A percentile compares a stretch with the other conserved stretches of the same genome.
Evolutionary conservation across 116 monocot species (phyloP).

Genomic region (Iris pallida): DNA sequence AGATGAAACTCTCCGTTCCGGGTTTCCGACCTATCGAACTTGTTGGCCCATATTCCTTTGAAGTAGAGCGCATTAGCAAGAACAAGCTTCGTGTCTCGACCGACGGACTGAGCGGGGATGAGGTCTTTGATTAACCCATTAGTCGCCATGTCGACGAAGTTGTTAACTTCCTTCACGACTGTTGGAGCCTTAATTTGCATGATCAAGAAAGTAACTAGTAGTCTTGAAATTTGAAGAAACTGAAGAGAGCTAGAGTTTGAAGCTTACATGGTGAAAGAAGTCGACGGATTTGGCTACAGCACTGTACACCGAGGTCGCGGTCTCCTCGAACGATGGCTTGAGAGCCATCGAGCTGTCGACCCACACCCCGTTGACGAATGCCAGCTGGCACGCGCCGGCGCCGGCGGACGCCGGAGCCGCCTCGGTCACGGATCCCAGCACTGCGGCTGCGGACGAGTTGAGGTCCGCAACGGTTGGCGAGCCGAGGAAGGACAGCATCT

Average conservation of each 20-base stretch:
- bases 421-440: neutral
- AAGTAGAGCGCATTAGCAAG: slow-evolving; percentile 60
- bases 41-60: slow-evolving; percentile 53
- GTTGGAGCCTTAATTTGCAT: neutral
- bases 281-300: slow-evolving; percentile 13
- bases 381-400: neutral
- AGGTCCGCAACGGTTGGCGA: slow-evolving; percentile 1
- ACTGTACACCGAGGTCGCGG: slow-evolving; percentile 6
- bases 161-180: slow-evolving; percentile 1
- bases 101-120: slow-evolving; percentile 33
- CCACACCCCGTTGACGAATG: slow-evolving; percentile 18
- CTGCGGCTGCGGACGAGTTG: neutral
- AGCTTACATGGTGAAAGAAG: slow-evolving; percentile 3
- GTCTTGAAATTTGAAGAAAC: neutral
- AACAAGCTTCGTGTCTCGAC: slow-evolving; percentile 26
- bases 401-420: too few relatives aligned
- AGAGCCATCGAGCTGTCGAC: slow-evolving; percentile 12
- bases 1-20: slow-evolving; percentile 32
- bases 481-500: slow-evolving; percentile 18
- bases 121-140: slow-evolving; percentile 43
- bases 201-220: neutral
- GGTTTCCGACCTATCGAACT: slow-evolving; percentile 43
- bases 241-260: neutral
- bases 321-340: slow-evolving; percentile 10
- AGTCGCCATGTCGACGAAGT: slow-evolving; percentile 39